Base-by-base conservation (phyloP, 192 early-diverging fungal species). In the Podochytrium sp. region DNA sequence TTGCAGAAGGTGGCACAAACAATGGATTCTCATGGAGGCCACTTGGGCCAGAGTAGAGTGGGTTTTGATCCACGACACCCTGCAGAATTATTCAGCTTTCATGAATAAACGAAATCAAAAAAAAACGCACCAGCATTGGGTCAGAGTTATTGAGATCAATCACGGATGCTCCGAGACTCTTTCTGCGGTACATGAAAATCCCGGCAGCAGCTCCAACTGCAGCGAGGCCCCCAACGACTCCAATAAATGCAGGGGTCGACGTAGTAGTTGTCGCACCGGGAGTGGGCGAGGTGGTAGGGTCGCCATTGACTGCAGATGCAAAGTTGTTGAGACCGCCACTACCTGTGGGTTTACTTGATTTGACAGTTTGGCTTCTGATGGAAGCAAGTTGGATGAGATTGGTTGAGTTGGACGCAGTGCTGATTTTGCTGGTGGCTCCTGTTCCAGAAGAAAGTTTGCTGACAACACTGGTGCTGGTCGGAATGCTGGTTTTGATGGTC, bases 61-160 rank as follows among this genome's bases (percentile, higher is more conserved):
- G 60, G 27, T 62, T 62, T 2, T 30, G 33, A 39, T 14, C 60
- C 16, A 16, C 60, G 38, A 29, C 37, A 39, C 20, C 60, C 60
- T 25, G 37, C 60, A 62, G 20, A 47, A 47, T 47, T 47, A 47
- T 47, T 47, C 20, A 47, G 20, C 7, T 20, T 47, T 47, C 43
- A 20, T 12, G 20, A 47, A 47, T 20, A 47, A 47, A 47, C 7
- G 20, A 47, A 47, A 47, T 12, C 7, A 47, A 47, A 47, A 47
- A 47, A 47, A 47, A 47, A 47, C 7, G 20, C 20, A 47, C 60
- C 60, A 62, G 30, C 60, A 62, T 62, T 18, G 60, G 33, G 27
- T 62, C 60, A 1, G 3, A 62, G 30, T 62, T 29, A 62, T 62
- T 32, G 12, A 62, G 7, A 38, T 62, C 37, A 7, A 62, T 14